Base-by-base conservation (phyloP, 1,139 yeast species). In the Hanseniaspora sp. region DNA sequence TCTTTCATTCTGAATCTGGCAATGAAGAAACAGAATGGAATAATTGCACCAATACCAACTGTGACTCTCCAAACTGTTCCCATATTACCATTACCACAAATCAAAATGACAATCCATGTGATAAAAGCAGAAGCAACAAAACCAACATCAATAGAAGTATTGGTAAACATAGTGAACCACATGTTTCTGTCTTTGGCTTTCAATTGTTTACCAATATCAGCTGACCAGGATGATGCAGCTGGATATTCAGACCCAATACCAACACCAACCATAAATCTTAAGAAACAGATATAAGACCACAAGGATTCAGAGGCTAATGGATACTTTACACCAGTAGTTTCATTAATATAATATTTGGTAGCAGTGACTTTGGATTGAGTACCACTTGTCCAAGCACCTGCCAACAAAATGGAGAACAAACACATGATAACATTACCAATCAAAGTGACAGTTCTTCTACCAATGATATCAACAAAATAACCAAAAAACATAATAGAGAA, bases 211-310 rank as follows among this genome's bases (percentile, higher is more conserved):
- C 95, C 83, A 48, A 95, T 94, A 70, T 90, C 97, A 34, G 96
- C 90, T 59, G 95, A 87, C 48, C 95, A 95, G 31, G 90, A 94
- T 1, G 95, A 85, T 40, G 95, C 87, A 29, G 95, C 83, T 46
- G 96, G 95, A 66, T 90, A 90, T 71, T 90, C 97, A 53, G 95
- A 90, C 60, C 92, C 92, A 63, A 80, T 78, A 59, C 88, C 94
- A 60, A 84, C 75, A 68, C 96, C 96, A 54, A 90, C 73, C 67
- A 90, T 84, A 70, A 86, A 86, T 67, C 97, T 77, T 68, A 84
- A 86, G 17, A 82, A 82, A 12, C 95, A 86, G 52, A 90, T 71
- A 23, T 95, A 92, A 7, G 87, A 82, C 60, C 87, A 79, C 70
- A 87, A 71, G 9, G 67, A 70, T 38, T 96, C 95, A 54, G 77